A percentile compares a stretch with the other conserved stretches of the same genome.
These are phyloP conservation scores for Aspergillus steynii DNA, from an alignment of 495 filamentous ascomycete species.

Conservation along the genomic window DNA sequence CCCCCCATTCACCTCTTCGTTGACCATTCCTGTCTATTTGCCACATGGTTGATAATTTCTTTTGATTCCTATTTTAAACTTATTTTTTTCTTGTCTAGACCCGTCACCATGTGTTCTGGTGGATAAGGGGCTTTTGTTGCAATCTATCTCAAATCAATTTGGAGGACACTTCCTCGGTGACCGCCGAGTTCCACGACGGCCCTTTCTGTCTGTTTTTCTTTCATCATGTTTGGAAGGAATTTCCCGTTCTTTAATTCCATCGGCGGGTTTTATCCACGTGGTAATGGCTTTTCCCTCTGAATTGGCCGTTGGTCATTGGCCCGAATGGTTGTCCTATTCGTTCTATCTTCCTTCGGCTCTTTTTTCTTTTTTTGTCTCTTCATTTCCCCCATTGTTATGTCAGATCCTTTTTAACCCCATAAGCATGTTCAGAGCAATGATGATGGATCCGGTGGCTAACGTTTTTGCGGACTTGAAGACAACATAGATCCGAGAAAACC, in stretches of 20 bases:
- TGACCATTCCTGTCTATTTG: conserved; percentile 19
- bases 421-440: background rate
- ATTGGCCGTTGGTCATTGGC: conserved; percentile 13
- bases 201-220: conserved; percentile 21
- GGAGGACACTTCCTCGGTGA: background rate
- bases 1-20: conserved; percentile 21
- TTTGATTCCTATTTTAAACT: conserved; percentile 15
- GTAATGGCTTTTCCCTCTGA: conserved; percentile 41
- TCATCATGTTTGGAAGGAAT: conserved; percentile 45
- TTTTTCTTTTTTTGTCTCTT: conserved; percentile 15
- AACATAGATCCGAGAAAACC: conserved; percentile 43
- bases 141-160: conserved; percentile 3
- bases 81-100: conserved; percentile 12
- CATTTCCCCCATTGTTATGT: background rate
- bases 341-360: conserved; percentile 5
- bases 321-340: conserved; percentile 6
- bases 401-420: background rate
- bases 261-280: conserved; percentile 50
- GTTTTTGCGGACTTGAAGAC: conserved; percentile 28
- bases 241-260: conserved; percentile 44
- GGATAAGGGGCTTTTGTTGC: conserved; percentile 8
- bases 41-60: conserved; percentile 22
- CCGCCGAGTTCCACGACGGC: conserved; percentile 8
- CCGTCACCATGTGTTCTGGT: conserved; percentile 24
- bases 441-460: background rate